Percentiles rank a stretch among this genome's conserved stretches.
These are phyloP conservation scores for Eurotiales sp. DNA, from an alignment of 2,329 filamentous ascomycete genomes.

Conservation along the genomic window DNA sequence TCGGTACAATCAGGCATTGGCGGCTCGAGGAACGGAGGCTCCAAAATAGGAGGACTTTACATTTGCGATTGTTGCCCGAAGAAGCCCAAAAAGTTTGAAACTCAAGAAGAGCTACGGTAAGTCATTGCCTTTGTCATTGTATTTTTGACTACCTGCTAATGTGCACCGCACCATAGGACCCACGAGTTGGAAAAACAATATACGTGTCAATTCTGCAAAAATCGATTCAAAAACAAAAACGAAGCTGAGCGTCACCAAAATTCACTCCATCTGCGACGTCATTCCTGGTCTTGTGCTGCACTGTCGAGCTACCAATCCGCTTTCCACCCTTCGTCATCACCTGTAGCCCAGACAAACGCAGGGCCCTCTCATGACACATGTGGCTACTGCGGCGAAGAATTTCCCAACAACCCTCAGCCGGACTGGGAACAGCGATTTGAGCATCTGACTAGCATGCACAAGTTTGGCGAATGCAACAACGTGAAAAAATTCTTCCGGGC, in stretches of 20 bases:
- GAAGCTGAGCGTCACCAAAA: slow-evolving; percentile 96
- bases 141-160: neutral
- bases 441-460: slow-evolving; percentile 87
- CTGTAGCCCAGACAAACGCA: slow-evolving; percentile 30
- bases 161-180: slow-evolving; percentile 52
- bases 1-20: slow-evolving; percentile 34
- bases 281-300: slow-evolving; percentile 96
- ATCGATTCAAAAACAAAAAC: slow-evolving; percentile 98
- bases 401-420: slow-evolving; percentile 66
- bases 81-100: slow-evolving; percentile 94
- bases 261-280: slow-evolving; percentile 82
- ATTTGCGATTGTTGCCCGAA: slow-evolving; percentile 96
- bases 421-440: slow-evolving; percentile 85
- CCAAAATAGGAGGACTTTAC: slow-evolving; percentile 43
- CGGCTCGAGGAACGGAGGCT: neutral
- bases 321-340: slow-evolving; percentile 72
- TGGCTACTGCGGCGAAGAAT: slow-evolving; percentile 94
- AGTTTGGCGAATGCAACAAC: slow-evolving; percentile 97
- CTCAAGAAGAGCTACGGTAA: slow-evolving; percentile 77
- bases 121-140: slow-evolving; percentile 26
- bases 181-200: slow-evolving; percentile 97
- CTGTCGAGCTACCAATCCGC: slow-evolving; percentile 71
- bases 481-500: slow-evolving; percentile 97
- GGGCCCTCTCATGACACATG: slow-evolving; percentile 64
- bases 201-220: slow-evolving; percentile 85